Conservation (phyloP, 148 eudicot species). For the Diospyros kaki region DNA sequence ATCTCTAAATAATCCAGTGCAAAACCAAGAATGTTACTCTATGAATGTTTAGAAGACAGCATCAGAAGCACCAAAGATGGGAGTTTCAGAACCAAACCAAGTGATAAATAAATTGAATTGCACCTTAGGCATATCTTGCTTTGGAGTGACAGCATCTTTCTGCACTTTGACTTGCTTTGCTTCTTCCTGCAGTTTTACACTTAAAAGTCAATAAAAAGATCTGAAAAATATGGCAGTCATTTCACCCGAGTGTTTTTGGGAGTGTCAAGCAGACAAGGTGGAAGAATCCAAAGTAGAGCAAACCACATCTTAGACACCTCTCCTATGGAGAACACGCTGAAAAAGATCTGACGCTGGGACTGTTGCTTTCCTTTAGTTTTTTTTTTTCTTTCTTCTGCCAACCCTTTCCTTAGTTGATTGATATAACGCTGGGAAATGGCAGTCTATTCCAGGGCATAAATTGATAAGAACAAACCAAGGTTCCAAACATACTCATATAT, state of each 20-base stretch:
- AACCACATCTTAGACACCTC: background rate
- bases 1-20: background rate
- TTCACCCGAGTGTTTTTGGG: background rate
- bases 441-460: background rate
- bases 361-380: background rate
- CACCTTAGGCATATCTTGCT: constrained; percentile 56
- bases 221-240: background rate
- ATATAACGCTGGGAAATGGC: too few relatives aligned
- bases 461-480: background rate
- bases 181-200: constrained; percentile 37
- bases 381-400: too few relatives aligned
- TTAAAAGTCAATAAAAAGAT: background rate
- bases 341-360: background rate
- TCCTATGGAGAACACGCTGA: background rate
- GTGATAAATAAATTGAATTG: constrained; percentile 2
- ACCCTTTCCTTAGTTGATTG: too few relatives aligned
- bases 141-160: constrained; percentile 32
- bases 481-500: too few relatives aligned
- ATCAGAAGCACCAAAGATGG: constrained; percentile 1
- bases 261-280: background rate
- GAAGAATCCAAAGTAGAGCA: background rate
- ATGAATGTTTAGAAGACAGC: background rate
- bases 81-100: background rate
- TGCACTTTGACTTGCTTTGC: constrained; percentile 24
- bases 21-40: background rate